Evolutionary conservation across 257 asterid species (phyloP).

Genomic region (Capsicum chinense): DNA sequence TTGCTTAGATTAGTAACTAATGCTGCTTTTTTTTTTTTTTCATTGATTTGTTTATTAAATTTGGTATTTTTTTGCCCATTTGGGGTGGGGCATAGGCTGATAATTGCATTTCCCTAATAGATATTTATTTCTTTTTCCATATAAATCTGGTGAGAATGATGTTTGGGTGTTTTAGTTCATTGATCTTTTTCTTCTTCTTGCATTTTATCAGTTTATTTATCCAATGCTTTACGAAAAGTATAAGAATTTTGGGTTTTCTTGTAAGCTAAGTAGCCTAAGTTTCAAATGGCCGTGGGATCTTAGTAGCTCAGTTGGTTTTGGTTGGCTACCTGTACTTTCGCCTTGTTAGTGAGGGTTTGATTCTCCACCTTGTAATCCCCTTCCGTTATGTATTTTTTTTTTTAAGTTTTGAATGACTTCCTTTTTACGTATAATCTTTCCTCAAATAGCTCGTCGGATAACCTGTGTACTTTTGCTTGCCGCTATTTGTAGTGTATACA

Average conservation of each 20-base stretch:
- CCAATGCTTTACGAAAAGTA: background rate
- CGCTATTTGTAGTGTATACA: no score
- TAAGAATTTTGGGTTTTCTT: background rate
- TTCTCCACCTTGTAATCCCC: background rate
- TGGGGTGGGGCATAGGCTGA: conserved; percentile 20
- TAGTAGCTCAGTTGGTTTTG: background rate
- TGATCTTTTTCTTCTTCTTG: background rate
- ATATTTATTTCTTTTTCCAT: conserved; percentile 10
- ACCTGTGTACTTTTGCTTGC: no score
- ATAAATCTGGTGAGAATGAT: conserved; percentile 16
- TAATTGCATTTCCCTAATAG: conserved; percentile 20
- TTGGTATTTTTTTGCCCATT: background rate
- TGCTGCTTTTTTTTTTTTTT: conserved; percentile 19
- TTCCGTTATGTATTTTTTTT: background rate
- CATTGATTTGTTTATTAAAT: background rate
- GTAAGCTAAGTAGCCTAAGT: background rate
- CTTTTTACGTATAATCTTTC: no score
- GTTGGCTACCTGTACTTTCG: background rate
- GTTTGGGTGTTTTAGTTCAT: conserved; percentile 8
- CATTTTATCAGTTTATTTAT: background rate
- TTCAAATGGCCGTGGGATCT: background rate
- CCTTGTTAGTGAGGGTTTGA: background rate
- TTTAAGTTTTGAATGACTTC: background rate
- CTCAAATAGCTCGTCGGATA: no score
- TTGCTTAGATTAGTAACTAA: conserved; percentile 22